Conservation (phyloP, 2,329 filamentous ascomycete genomes). For the Coniochaeta sp. region DNA sequence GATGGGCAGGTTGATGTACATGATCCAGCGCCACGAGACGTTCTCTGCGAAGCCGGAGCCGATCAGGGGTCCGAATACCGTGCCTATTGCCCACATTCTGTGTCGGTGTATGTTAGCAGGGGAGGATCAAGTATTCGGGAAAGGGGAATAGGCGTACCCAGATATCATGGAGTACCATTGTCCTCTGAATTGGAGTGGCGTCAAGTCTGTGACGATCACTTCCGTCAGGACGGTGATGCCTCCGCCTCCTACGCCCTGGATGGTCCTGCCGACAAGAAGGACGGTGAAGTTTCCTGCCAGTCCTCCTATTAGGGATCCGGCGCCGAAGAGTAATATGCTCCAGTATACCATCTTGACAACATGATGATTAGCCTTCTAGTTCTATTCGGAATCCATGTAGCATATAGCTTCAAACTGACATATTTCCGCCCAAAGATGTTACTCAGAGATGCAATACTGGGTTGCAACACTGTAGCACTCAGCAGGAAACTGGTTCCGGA, state of each 20-base stretch:
- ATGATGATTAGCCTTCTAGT: background rate
- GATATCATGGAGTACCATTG: constrained; percentile 30
- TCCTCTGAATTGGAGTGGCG: constrained; percentile 33
- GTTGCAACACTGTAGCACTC: constrained; percentile 54
- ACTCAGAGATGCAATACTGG: constrained; percentile 29
- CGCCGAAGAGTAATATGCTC: constrained; percentile 24
- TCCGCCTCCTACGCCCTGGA: constrained; percentile 45
- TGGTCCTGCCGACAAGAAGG: constrained; percentile 39
- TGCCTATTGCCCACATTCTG: constrained; percentile 48
- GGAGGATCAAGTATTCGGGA: background rate
- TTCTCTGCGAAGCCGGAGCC: constrained; percentile 47
- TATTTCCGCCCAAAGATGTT: constrained; percentile 27
- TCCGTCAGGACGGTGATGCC: constrained; percentile 40
- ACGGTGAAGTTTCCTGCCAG: constrained; percentile 32
- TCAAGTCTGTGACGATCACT: constrained; percentile 37
- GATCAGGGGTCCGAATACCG: constrained; percentile 41
- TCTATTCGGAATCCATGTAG: background rate
- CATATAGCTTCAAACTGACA: constrained; percentile 10
- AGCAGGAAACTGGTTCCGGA: constrained; percentile 64
- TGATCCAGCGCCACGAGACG: constrained; percentile 54
- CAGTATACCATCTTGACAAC: constrained; percentile 17
- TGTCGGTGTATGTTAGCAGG: background rate
- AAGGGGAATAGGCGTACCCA: constrained; percentile 8
- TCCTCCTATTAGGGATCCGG: constrained; percentile 33
- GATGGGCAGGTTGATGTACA: constrained; percentile 58